Percentiles rank a stretch among this genome's conserved stretches.
These are phyloP conservation scores for Mortierella sp. DNA, from an alignment of 371 early-diverging fungal genomes.

Conservation along the genomic window DNA sequence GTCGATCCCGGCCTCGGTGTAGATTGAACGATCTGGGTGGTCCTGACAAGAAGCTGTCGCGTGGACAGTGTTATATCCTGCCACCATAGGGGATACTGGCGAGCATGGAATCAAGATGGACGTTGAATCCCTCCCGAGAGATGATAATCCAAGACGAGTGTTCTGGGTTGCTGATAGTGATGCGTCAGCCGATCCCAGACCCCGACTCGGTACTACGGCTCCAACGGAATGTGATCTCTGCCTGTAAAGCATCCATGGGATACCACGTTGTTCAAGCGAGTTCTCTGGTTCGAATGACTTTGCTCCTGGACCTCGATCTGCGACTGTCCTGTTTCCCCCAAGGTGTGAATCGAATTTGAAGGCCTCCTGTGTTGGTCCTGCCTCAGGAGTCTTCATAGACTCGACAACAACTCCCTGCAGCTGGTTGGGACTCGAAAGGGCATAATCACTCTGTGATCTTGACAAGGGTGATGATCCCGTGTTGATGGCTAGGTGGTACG, in stretches of 20 bases:
- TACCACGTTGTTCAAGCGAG: constrained; percentile 18
- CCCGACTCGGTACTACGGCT: neutral
- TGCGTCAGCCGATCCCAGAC: too few relatives aligned
- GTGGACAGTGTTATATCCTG: too few relatives aligned
- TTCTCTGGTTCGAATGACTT: constrained; percentile 21
- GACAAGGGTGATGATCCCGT: constrained; percentile 1
- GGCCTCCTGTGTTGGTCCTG: neutral
- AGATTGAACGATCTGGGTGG: too few relatives aligned
- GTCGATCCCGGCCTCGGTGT: too few relatives aligned
- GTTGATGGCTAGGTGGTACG: constrained; percentile 2
- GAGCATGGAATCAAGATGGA: too few relatives aligned
- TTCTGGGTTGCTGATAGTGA: too few relatives aligned
- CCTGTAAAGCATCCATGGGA: constrained; percentile 41
- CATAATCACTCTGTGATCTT: constrained; percentile 12
- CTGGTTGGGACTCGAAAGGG: constrained; percentile 25
- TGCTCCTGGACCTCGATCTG: too few relatives aligned
- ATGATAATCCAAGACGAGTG: too few relatives aligned
- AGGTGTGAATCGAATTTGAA: neutral
- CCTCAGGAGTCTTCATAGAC: constrained; percentile 25
- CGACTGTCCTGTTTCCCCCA: too few relatives aligned
- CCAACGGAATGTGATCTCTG: constrained; percentile 26
- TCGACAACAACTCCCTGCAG: constrained; percentile 37
- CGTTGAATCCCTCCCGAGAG: too few relatives aligned
- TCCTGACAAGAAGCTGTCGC: too few relatives aligned
- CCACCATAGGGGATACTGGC: too few relatives aligned